Conservation (phyloP, 257 asterid genomes). For the Solanum ahanhuiri region DNA sequence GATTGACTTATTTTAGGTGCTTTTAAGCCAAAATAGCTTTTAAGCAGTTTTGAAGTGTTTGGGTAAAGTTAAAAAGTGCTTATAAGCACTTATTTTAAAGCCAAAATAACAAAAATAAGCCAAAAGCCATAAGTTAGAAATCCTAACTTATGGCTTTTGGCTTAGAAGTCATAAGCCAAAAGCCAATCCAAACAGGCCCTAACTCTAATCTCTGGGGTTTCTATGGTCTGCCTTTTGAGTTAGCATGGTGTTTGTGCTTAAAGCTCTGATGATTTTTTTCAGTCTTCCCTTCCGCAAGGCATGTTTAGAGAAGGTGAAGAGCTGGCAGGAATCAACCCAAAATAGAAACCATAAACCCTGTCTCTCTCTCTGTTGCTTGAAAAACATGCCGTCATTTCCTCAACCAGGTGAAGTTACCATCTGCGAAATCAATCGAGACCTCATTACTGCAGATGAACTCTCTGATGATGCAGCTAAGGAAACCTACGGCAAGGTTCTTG, state of each 20-base stretch:
- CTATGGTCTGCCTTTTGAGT: not conserved
- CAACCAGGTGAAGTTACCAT: constrained; percentile 76
- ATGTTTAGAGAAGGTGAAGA: not conserved
- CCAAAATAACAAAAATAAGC: no score
- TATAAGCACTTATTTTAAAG: no score
- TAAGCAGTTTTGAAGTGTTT: no score
- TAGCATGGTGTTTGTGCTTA: not conserved
- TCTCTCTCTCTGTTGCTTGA: not conserved
- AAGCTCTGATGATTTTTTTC: constrained; percentile 19
- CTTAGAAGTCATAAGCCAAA: no score
- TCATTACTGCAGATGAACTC: constrained; percentile 59
- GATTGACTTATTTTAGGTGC: no score
- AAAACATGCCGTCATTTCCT: constrained; percentile 73
- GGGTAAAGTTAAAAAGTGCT: no score
- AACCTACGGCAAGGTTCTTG: constrained; percentile 65
- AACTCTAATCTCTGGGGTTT: not conserved
- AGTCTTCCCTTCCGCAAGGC: not conserved
- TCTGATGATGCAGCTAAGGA: constrained; percentile 73
- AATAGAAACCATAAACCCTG: constrained; percentile 28
- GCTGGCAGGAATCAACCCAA: constrained; percentile 21
- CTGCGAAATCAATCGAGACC: constrained; percentile 85
- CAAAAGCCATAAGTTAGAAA: no score
- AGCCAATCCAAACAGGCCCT: no score
- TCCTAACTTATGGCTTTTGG: no score
- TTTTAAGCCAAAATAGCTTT: no score